Evolutionary conservation across 148 eudicot genomes (phyloP), one percentile per base, ranked within the genome.

Genomic region (Vaccinium macrocarpon): DNA sequence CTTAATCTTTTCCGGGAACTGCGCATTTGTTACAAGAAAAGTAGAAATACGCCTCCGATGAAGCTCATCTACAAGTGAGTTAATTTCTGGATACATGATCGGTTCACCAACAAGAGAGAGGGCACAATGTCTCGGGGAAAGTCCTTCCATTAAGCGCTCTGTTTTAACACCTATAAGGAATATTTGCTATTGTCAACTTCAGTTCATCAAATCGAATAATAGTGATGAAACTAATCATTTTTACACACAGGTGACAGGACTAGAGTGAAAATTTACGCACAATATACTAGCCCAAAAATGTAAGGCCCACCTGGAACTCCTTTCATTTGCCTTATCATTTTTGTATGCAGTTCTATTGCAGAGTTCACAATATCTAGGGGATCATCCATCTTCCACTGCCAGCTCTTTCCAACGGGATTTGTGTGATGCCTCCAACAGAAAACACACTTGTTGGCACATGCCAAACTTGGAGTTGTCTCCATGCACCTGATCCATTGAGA

Each of bases 401-500:
- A 97, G 86, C 90, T 93, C 91, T 92, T 97, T 57, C 90, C 99
- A 35, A 95, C 99, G 68, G 99, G 99, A 87, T 97, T 97, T 23
- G 99, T 97, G 89, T 97, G 98, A 91, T 97, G 99, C 88, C 99
- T 94, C 99, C 99, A 97, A 82, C 99, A 97, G 73, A 97, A 97
- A 19, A 97, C 99, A 84, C 99, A 97, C 90, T 95, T 97, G 89
- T 97, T 97, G 48, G 99, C 99, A 92, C 99, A 97, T 38, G 99
- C 98, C 82, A 97, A 85, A 86, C 99, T 97, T 61, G 99, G 99
- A 76, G 99, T 97, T 57, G 99, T 88, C 91, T 97, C 99, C 99
- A 97, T 97, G 88, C 98, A 97, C 90, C 99, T 97, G 89, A 75
- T 84, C 35, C 81, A 81, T 51, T 38, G 61, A 70, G 46, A 77